phyloP scores from a whole-genome alignment of 805 yeast genomes.

The Tetrapisispora iriomotensis region DNA sequence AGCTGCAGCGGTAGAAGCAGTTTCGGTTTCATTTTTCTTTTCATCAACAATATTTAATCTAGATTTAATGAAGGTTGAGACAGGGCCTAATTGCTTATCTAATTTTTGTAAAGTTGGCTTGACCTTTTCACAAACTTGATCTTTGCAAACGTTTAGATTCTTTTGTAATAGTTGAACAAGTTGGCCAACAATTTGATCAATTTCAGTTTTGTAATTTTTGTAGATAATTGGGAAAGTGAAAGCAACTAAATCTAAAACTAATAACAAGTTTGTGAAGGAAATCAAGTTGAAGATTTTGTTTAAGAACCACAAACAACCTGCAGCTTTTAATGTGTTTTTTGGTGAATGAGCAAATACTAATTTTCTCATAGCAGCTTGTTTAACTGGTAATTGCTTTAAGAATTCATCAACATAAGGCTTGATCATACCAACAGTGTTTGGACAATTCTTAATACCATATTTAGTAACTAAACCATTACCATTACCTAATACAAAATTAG shows the following conservation, averaged over 20 bases:
- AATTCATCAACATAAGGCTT: conserved; percentile 25
- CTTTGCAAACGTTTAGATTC: conserved; percentile 37
- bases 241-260: conserved; percentile 46
- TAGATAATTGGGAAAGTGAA: conserved; percentile 74
- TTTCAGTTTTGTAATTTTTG: conserved; percentile 63
- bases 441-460: conserved; percentile 46
- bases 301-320: conserved; percentile 51
- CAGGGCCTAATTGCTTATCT: conserved; percentile 56
- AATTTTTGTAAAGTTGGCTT: conserved; percentile 51
- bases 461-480: conserved; percentile 74
- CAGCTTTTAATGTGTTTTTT: conserved; percentile 64
- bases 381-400: conserved; percentile 33
- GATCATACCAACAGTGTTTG: conserved; percentile 25
- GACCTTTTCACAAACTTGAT: conserved; percentile 45
- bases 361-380: conserved; percentile 46
- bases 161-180: conserved; percentile 39
- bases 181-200: conserved; percentile 52
- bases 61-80: conserved; percentile 47
- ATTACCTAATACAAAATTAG: conserved; percentile 60
- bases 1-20: conserved; percentile 51
- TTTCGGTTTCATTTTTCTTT: conserved; percentile 4
- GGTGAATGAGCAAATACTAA: conserved; percentile 60
- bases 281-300: conserved; percentile 69
- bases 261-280: conserved; percentile 57
- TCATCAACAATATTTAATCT: conserved; percentile 4